Percentiles rank a stretch among this genome's conserved stretches.
Evolutionary conservation across 1,284 basidiomycete species (phyloP).

Genomic region (Sporisorium iseilematis-ciliati): DNA sequence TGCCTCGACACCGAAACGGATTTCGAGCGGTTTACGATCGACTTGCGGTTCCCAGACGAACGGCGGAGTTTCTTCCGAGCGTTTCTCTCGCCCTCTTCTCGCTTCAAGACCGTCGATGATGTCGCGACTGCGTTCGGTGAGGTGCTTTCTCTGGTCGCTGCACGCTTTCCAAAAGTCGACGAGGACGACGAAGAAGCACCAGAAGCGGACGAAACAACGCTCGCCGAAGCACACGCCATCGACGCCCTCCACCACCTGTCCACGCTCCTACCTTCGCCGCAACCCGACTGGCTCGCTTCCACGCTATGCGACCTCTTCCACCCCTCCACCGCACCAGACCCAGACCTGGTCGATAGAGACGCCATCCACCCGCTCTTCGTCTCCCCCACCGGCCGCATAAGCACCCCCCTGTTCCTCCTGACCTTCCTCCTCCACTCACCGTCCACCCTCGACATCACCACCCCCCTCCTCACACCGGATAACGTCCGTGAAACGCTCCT

Average conservation of each 20-base stretch:
- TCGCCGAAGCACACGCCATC: neutral
- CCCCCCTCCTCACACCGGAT: neutral
- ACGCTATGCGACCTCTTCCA: conserved; percentile 14
- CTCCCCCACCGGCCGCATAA: conserved; percentile 23
- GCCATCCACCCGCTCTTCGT: conserved; percentile 32
- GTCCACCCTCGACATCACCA: neutral
- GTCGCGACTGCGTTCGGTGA: neutral
- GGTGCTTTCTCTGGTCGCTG: neutral
- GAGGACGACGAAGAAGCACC: conserved; percentile 1
- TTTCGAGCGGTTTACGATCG: conserved; percentile 55
- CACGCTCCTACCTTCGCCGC: neutral
- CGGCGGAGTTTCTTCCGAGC: conserved; percentile 20
- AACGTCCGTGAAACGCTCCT: conserved; percentile 6
- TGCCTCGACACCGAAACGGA: conserved; percentile 59
- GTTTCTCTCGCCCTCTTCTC: neutral
- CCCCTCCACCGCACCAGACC: conserved; percentile 12
- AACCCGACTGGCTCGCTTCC: neutral
- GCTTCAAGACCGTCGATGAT: neutral
- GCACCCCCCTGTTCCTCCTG: conserved; percentile 21
- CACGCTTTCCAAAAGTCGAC: neutral
- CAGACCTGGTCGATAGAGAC: conserved; percentile 34
- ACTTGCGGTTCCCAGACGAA: conserved; percentile 43
- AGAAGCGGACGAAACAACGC: neutral
- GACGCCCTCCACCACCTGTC: conserved; percentile 8
- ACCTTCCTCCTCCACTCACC: conserved; percentile 16